Percentiles rank a stretch among this genome's conserved stretches.
Conservation (phyloP, 1,284 basidiomycete genomes). For the Schizophyllum amplum region DNA sequence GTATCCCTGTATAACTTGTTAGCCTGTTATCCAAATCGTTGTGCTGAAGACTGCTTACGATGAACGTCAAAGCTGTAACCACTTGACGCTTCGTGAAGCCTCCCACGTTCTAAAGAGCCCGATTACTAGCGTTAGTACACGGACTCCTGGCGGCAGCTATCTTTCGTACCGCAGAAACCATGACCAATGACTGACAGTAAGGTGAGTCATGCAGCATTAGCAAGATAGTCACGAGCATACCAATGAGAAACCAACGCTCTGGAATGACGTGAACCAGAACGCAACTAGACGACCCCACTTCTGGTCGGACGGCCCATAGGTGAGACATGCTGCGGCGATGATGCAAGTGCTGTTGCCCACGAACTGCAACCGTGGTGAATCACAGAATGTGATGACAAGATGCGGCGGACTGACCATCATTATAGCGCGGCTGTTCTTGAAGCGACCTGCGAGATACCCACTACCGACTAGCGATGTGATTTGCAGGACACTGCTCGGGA, state of each 20-base stretch:
- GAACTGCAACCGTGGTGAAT: constrained; percentile 11
- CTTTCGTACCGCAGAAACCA: constrained; percentile 21
- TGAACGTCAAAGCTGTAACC: constrained; percentile 17
- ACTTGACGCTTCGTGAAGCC: constrained; percentile 24
- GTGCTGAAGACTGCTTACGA: constrained; percentile 6
- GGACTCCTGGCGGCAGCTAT: neutral
- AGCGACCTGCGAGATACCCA: constrained; percentile 12
- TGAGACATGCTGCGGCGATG: constrained; percentile 21
- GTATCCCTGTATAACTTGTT: neutral
- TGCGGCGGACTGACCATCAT: constrained; percentile 10
- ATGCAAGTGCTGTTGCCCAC: constrained; percentile 23
- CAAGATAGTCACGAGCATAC: neutral
- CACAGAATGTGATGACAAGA: neutral
- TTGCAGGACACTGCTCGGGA: constrained; percentile 10
- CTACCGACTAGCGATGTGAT: constrained; percentile 12
- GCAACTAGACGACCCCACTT: constrained; percentile 25
- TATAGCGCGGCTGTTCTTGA: constrained; percentile 13
- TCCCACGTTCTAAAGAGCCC: constrained; percentile 15
- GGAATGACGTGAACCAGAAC: constrained; percentile 24
- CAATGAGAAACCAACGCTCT: constrained; percentile 20
- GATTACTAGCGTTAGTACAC: neutral
- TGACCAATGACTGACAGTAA: constrained; percentile 14
- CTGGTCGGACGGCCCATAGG: constrained; percentile 21
- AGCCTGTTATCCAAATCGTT: neutral
- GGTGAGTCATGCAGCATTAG: neutral